Base-by-base conservation (phyloP, 768 basidiomycete genomes). In the Kwoniella bestiolae region DNA sequence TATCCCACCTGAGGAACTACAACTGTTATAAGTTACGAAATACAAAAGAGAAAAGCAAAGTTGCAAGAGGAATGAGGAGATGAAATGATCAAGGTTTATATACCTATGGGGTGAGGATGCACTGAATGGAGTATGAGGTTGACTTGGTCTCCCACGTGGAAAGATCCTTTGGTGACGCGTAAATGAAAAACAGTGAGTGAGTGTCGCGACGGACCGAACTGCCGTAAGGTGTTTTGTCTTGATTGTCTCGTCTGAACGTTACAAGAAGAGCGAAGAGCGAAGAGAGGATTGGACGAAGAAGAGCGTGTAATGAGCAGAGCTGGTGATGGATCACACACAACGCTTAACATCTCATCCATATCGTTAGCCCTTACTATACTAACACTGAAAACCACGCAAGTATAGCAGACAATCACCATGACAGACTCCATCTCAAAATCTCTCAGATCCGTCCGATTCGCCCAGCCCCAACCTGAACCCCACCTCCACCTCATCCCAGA, bases 401-500 rank as follows among this genome's bases (percentile, higher is more conserved):
- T n/a, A n/a, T n/a, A n/a, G n/a, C n/a, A n/a, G n/a, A n/a, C n/a
- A n/a, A n/a, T n/a, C 35, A 56, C 55, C 11, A 60, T 60, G 58
- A n/a, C 46, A 34, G 52, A 55, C n/a, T 5, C 14, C 32, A 16
- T 9, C 31, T 32, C 32, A 12, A 55, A 34, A 34, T n/a, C 34
- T 9, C 32, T 55, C 18, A 35, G 18, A 34, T 55, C 52, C 5
- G 52, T 38, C 3, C 52, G n/a, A 5, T 55, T 55, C 32, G 23
- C 18, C 32, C 2, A 34, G 18, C 23, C 14, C 8, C 18, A 8
- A 7, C 16, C 23, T 28, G 9, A 21, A 51, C 29, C 23, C 16
- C 12, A 23, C 29, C 45, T 60, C 47, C 46, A 60, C 16, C 23
- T 26, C 25, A 41, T 60, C 29, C 45, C 58, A 14, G 58, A 60